Conservation (phyloP, 1,284 basidiomycete species). For the Ceratobasidium sp. region DNA sequence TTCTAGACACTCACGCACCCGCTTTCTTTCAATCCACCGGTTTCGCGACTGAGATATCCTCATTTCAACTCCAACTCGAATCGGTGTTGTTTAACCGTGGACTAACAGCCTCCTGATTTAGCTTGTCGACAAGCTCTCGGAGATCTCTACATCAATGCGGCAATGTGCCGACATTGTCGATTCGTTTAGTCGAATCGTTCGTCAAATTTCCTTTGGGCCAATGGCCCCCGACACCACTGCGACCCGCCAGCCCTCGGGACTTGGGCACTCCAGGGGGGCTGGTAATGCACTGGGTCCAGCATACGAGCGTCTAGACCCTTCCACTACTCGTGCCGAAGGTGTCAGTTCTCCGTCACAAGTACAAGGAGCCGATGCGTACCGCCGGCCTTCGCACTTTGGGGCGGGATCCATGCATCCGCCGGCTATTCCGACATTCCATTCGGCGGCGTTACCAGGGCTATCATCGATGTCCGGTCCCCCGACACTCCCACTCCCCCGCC, state of each 20-base stretch:
- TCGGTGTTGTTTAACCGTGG: background rate
- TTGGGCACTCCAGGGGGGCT: background rate
- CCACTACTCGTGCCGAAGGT: background rate
- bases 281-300: conserved; percentile 2
- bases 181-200: conserved; percentile 29
- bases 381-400: conserved; percentile 13
- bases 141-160: conserved; percentile 34
- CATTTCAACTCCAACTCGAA: conserved; percentile 26
- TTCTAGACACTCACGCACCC: background rate
- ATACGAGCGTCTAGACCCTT: background rate
- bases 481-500: conserved; percentile 1
- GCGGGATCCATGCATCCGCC: conserved; percentile 21
- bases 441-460: background rate
- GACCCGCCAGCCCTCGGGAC: background rate
- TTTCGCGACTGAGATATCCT: conserved; percentile 4
- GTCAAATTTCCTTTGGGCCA: conserved; percentile 14
- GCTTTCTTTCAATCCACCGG: conserved; percentile 18
- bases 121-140: conserved; percentile 23
- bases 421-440: conserved; percentile 13
- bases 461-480: conserved; percentile 1
- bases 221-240: background rate
- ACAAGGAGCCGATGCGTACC: conserved; percentile 1
- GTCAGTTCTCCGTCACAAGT: background rate
- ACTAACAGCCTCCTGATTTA: conserved; percentile 9
- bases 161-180: conserved; percentile 27